phyloP scores from a whole-genome alignment of 768 basidiomycete genomes.

The Asterophora parasitica region DNA sequence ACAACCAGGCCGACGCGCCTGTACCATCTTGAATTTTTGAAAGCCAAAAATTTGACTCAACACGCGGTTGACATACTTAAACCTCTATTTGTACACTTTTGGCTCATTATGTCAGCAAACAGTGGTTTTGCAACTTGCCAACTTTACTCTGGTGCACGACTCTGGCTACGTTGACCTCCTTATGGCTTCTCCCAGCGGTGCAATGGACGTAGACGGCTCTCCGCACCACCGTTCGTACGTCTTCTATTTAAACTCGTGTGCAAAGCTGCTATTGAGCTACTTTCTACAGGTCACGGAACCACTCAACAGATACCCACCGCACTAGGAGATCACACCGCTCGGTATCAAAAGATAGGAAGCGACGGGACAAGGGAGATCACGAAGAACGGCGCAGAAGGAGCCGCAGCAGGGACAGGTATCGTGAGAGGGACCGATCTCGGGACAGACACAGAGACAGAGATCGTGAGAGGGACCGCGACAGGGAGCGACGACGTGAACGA shows the following conservation, averaged over 20 bases:
- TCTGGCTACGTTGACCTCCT: constrained; percentile 3
- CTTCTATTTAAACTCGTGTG: not conserved
- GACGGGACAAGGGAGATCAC: constrained; percentile 47
- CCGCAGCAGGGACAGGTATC: constrained; percentile 54
- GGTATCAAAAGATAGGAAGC: constrained; percentile 56
- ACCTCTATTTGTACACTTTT: constrained; percentile 8
- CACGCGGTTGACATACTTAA: no score
- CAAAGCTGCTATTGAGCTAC: not conserved
- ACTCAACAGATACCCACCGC: constrained; percentile 72
- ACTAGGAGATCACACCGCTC: constrained; percentile 73
- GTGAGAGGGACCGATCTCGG: constrained; percentile 52
- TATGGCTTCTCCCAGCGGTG: constrained; percentile 47
- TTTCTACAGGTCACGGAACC: constrained; percentile 58
- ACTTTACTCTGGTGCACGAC: no score
- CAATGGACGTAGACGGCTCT: constrained; percentile 63
- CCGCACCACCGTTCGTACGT: constrained; percentile 61
- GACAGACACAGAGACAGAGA: constrained; percentile 49
- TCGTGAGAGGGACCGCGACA: constrained; percentile 36
- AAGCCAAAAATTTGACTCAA: no score
- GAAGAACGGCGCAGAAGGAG: constrained; percentile 61
- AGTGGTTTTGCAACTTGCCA: constrained; percentile 8
- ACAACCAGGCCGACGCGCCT: constrained; percentile 47
- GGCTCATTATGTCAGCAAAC: constrained; percentile 6
- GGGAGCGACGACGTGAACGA: constrained; percentile 46
- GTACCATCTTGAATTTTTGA: no score